Percentiles rank a stretch among this genome's conserved stretches.
Conservation (phyloP, 1,284 basidiomycete species). For the Bjerkandera adusta region DNA sequence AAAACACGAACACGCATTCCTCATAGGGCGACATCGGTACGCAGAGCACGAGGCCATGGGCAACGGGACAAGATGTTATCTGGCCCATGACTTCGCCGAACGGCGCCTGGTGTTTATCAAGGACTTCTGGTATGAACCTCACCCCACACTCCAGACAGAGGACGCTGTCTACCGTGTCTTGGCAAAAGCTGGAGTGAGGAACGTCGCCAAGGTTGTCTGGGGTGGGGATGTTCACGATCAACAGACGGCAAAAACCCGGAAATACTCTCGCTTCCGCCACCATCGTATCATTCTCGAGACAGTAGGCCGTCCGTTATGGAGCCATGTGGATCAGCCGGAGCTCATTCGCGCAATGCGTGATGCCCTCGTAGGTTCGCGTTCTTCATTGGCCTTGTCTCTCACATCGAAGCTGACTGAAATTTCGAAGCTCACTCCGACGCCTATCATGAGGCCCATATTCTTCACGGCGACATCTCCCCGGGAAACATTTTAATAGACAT, state of each 20-base stretch:
- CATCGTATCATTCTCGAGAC: too few relatives aligned
- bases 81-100: neutral
- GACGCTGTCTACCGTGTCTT: neutral
- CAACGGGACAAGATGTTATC: too few relatives aligned
- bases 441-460: neutral
- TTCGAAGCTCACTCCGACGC: neutral
- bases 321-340: too few relatives aligned
- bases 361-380: neutral
- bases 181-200: neutral
- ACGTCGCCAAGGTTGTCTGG: neutral
- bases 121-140: neutral
- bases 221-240: neutral
- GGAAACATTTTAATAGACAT: neutral
- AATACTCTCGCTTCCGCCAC: too few relatives aligned
- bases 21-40: neutral
- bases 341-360: neutral
- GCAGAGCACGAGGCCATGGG: neutral
- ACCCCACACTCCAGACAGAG: neutral
- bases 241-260: too few relatives aligned
- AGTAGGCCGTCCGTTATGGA: too few relatives aligned
- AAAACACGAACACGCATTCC: too few relatives aligned
- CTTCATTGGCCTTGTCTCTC: neutral
- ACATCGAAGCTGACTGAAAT: too few relatives aligned
- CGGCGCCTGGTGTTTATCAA: neutral
- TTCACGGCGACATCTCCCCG: neutral